Evolutionary conservation across 73 alveolate species (phyloP).

Genomic region (Tetrahymena elliotti): DNA sequence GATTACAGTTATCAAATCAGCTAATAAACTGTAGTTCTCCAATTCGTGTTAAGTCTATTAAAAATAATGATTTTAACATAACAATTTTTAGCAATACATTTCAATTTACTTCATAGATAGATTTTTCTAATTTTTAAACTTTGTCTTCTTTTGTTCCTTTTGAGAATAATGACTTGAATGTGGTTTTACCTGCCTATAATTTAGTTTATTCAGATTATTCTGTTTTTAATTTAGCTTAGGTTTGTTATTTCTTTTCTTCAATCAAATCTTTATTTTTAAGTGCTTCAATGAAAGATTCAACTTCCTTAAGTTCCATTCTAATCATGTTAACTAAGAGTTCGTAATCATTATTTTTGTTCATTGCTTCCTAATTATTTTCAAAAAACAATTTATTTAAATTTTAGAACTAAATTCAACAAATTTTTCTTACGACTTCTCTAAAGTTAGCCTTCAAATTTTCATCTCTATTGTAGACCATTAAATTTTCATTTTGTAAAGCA

Average conservation of each 20-base stretch:
- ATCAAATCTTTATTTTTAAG: slow-evolving; percentile 8
- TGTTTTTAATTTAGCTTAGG: slow-evolving; percentile 13
- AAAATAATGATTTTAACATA: background rate
- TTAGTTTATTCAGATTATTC: slow-evolving; percentile 15
- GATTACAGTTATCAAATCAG: slow-evolving; percentile 9
- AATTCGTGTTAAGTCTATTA: slow-evolving; percentile 25
- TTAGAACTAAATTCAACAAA: background rate
- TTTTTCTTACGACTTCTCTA: background rate
- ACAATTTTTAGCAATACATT: background rate
- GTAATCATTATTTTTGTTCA: background rate
- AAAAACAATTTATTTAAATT: background rate
- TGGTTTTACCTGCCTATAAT: slow-evolving; percentile 37
- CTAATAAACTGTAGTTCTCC: background rate
- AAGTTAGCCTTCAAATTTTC: background rate
- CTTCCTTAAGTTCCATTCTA: slow-evolving; percentile 42
- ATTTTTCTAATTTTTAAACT: slow-evolving; percentile 12
- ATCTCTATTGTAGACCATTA: background rate
- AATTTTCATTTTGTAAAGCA: background rate
- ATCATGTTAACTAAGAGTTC: slow-evolving; percentile 20
- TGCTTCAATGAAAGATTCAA: slow-evolving; percentile 31
- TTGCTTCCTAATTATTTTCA: background rate
- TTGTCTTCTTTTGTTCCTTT: slow-evolving; percentile 32
- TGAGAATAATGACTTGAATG: slow-evolving; percentile 29
- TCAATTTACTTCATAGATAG: slow-evolving; percentile 11
- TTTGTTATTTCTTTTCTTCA: slow-evolving; percentile 1